Conservation (phyloP, 2,329 filamentous ascomycete genomes). For the Xylaria sp. region DNA sequence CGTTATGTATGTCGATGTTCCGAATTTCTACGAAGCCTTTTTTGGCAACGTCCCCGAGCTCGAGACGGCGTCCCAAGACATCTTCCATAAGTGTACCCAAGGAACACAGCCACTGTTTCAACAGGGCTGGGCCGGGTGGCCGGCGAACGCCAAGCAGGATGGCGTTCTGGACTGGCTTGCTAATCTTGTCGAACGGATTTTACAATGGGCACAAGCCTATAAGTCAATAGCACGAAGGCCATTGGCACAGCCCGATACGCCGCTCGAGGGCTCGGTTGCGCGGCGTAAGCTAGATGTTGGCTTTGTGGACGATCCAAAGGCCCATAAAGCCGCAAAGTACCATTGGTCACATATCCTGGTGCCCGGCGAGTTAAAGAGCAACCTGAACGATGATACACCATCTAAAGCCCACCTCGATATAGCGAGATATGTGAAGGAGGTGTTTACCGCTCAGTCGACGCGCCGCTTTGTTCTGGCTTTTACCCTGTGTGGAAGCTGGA, state of each 20-base stretch:
- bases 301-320: slow-evolving; percentile 44
- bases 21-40: slow-evolving; percentile 49
- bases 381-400: slow-evolving; percentile 50
- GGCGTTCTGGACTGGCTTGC: slow-evolving; percentile 53
- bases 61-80: slow-evolving; percentile 46
- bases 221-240: slow-evolving; percentile 38
- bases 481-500: slow-evolving; percentile 58
- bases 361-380: slow-evolving; percentile 57
- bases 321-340: slow-evolving; percentile 38
- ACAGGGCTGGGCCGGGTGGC: slow-evolving; percentile 49
- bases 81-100: slow-evolving; percentile 52
- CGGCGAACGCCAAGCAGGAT: slow-evolving; percentile 50
- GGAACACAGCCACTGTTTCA: slow-evolving; percentile 47
- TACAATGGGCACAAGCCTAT: slow-evolving; percentile 43
- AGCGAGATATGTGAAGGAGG: slow-evolving; percentile 57
- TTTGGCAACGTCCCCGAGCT: slow-evolving; percentile 50
- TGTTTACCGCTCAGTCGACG: slow-evolving; percentile 55
- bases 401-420: slow-evolving; percentile 56
- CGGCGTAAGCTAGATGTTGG: slow-evolving; percentile 51
- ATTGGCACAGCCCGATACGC: slow-evolving; percentile 41
- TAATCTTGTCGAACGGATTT: slow-evolving; percentile 46
- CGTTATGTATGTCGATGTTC: slow-evolving; percentile 52
- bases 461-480: slow-evolving; percentile 61
- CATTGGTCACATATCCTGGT: slow-evolving; percentile 55
- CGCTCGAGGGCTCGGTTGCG: slow-evolving; percentile 48